phyloP scores from a whole-genome alignment of 179 eudicot species.

The Patellifolia procumbens region DNA sequence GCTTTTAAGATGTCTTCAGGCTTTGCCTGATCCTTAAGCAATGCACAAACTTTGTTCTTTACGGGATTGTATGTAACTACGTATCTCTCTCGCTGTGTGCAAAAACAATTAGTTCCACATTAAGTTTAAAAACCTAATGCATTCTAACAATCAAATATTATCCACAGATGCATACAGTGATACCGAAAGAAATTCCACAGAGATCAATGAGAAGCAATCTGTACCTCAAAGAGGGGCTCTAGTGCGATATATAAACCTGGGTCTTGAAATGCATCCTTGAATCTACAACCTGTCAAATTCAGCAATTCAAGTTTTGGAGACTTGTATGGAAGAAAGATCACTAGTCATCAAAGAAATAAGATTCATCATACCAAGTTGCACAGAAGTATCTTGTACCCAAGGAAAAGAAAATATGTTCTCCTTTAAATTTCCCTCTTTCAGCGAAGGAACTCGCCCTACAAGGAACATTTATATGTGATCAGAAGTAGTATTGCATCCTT shows the following conservation, averaged over 20 bases:
- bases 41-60: constrained; percentile 84
- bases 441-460: constrained; percentile 84
- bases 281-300: constrained; percentile 67
- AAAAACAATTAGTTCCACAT: constrained; percentile 14
- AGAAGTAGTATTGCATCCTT: neutral
- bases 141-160: neutral
- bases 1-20: constrained; percentile 96
- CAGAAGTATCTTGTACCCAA: constrained; percentile 73
- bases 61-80: constrained; percentile 80
- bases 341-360: neutral
- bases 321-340: neutral
- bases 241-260: constrained; percentile 72
- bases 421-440: constrained; percentile 87
- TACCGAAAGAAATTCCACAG: neutral
- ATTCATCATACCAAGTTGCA: constrained; percentile 71
- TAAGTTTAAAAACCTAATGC: neutral
- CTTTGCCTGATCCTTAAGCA: constrained; percentile 93
- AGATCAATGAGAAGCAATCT: neutral
- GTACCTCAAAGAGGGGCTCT: constrained; percentile 90
- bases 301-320: constrained; percentile 7
- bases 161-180: constrained; percentile 6
- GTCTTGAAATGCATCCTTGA: constrained; percentile 93
- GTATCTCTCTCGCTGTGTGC: constrained; percentile 67
- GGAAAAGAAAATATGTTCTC: constrained; percentile 76
- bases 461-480: constrained; percentile 10